Evolutionary conservation across 768 basidiomycete species (phyloP), one percentile per base, ranked within the genome.

Genomic region (Vararia minispora): DNA sequence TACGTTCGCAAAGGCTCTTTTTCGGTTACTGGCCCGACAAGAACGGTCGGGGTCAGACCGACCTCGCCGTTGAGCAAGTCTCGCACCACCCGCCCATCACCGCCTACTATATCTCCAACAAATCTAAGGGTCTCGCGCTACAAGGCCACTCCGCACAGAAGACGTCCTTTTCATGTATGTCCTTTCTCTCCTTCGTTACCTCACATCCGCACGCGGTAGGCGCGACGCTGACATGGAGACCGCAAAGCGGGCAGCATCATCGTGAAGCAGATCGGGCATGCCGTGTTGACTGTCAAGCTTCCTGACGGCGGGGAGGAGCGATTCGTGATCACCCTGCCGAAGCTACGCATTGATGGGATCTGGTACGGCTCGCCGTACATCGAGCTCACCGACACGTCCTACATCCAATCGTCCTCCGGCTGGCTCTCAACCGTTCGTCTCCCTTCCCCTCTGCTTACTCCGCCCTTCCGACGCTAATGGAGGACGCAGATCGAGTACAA

Each of bases 251-350:
- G 79, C 14, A 74, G 74, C 35, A 80, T 84, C 46, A 78, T 76
- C 59, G 94, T 99, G 37, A 90, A 86, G 60, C 94, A 99, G 59
- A 83, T 94, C 48, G 94, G 94, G 1, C 94, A 98, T 52, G 94
- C 91, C 1, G 61, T 83, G 20, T 65, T 99, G 22, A 83, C 76
- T 4, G 71, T 92, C 35, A 61, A 68, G 24, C 59, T 77, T 11
- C 66, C 76, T 2, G 59, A 63, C 5, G 79, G 76, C 3, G 63
- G 62, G 31, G 60, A 60, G 44, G 80, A 83, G 58, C 69, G 76
- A 33, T 97, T 83, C 62, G 64, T 99, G 36, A 85, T 99, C 54
- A 97, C 94, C 6, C 72, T 99, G 22, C 94, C 94, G 9, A 74
- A 76, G 33, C 69, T 99, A 41, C 75, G 88, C 14, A 97, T 99